phyloP scores from a whole-genome alignment of 257 asterid species.

The Solanum etuberosum region DNA sequence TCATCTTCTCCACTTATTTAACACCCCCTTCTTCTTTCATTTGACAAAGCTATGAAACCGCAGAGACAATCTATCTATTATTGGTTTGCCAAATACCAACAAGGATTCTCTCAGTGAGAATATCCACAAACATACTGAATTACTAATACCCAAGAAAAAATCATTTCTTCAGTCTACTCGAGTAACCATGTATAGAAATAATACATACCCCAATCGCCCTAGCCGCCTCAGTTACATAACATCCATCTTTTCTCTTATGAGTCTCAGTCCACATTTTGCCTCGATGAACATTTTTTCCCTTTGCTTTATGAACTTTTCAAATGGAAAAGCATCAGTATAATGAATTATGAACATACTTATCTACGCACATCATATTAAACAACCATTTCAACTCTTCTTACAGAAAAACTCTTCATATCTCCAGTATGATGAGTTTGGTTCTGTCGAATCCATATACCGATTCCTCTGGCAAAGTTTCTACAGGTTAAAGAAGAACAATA shows the following conservation, averaged over 20 bases:
- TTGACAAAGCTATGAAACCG: background rate
- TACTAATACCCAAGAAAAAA: no score
- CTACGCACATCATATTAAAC: background rate
- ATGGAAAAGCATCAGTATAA: background rate
- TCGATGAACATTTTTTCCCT: background rate
- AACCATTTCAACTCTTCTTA: background rate
- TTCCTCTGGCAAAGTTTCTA: no score
- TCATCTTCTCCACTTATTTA: background rate
- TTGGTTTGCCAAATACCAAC: background rate
- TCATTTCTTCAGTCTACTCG: background rate
- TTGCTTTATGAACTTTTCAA: background rate
- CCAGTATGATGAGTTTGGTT: background rate
- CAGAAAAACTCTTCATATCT: background rate
- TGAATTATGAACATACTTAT: background rate
- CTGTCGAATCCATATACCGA: background rate
- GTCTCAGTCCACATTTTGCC: background rate
- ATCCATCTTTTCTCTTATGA: background rate
- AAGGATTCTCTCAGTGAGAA: background rate
- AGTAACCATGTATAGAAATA: background rate
- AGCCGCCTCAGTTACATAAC: background rate
- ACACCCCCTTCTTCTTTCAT: no score
- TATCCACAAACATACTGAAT: no score
- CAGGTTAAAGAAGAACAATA: no score
- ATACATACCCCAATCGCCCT: background rate
- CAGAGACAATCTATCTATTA: background rate